Conservation (phyloP, 2,329 filamentous ascomycete genomes). For the Fonsecaea pedrosoi region DNA sequence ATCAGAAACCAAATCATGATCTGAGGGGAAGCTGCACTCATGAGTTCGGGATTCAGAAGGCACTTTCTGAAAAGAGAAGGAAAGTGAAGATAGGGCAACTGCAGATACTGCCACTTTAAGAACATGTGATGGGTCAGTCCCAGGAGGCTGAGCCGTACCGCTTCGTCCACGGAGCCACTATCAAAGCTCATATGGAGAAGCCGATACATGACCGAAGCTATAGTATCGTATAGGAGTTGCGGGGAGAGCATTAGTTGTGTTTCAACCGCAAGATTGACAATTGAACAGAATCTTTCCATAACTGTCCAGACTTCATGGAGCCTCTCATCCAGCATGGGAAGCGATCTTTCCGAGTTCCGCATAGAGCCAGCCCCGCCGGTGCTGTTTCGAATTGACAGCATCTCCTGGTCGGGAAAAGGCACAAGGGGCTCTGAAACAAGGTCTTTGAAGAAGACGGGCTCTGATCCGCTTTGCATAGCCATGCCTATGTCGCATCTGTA, state of each 20-base stretch:
- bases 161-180: conserved; percentile 44
- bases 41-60: conserved; percentile 24
- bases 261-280: conserved; percentile 42
- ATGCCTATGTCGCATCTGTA: conserved; percentile 43
- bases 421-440: conserved; percentile 37
- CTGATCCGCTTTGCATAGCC: conserved; percentile 38
- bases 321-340: conserved; percentile 35
- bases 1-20: conserved; percentile 39
- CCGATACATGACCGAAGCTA: conserved; percentile 52
- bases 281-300: conserved; percentile 41
- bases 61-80: conserved; percentile 27
- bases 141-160: conserved; percentile 50
- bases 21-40: conserved; percentile 4
- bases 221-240: conserved; percentile 42
- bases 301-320: conserved; percentile 41
- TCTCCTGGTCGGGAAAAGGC: conserved; percentile 37
- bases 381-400: conserved; percentile 21
- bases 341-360: conserved; percentile 18
- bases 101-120: conserved; percentile 47
- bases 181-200: conserved; percentile 47
- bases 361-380: background rate
- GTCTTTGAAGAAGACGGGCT: conserved; percentile 41
- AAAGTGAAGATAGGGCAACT: conserved; percentile 36
- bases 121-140: conserved; percentile 51
- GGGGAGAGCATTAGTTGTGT: conserved; percentile 37